These are phyloP conservation scores for Trichophyton equinum DNA, from an alignment of 2,329 filamentous ascomycete genomes.

Conservation along the genomic window DNA sequence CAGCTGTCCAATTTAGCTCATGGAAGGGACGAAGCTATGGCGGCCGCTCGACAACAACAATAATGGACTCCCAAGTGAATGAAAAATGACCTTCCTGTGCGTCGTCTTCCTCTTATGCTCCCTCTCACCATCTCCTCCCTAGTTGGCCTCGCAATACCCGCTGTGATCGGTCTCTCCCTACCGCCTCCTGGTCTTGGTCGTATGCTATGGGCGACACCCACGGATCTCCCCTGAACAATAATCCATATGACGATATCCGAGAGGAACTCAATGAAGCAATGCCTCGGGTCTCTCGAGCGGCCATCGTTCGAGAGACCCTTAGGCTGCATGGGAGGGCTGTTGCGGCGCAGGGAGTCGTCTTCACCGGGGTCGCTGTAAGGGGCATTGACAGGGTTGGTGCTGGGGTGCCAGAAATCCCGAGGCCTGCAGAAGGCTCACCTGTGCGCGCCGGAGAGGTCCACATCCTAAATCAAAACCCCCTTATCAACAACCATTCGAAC, in stretches of 20 bases:
- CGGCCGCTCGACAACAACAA: not conserved
- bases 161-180: not conserved
- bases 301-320: not conserved
- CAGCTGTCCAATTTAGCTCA: not conserved
- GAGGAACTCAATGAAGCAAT: not conserved
- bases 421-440: not conserved
- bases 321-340: too few relatives aligned
- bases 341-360: too few relatives aligned
- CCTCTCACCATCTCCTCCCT: not conserved
- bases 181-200: not conserved
- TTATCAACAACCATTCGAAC: not conserved
- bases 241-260: not conserved
- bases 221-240: not conserved
- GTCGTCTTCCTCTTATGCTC: not conserved
- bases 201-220: not conserved
- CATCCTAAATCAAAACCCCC: not conserved
- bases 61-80: not conserved
- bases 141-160: not conserved
- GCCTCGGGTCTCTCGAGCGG: not conserved
- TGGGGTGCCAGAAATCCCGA: not conserved
- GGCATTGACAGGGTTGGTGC: too few relatives aligned
- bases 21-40: not conserved
- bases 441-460: not conserved
- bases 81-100: not conserved
- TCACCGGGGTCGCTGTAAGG: too few relatives aligned